phyloP scores from a whole-genome alignment of 192 early-diverging fungal genomes.

The Jimgerdemannia flammicorona region DNA sequence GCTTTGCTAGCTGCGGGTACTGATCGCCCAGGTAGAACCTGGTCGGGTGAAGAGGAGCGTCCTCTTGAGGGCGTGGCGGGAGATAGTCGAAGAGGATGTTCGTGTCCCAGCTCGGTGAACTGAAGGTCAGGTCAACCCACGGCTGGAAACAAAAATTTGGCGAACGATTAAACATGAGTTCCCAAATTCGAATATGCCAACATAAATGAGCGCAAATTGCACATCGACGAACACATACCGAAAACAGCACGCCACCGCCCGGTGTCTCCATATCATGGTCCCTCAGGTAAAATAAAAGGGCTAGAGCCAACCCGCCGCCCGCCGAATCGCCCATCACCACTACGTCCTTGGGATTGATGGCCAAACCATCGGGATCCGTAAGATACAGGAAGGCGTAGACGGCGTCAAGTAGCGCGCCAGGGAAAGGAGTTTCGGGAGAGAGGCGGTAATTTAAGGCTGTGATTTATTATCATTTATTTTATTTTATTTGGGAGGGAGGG shows the following conservation, averaged over 20 bases:
- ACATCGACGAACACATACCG: slow-evolving; percentile 39
- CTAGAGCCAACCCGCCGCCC: slow-evolving; percentile 58
- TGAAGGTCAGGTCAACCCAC: slow-evolving; percentile 45
- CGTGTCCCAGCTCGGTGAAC: slow-evolving; percentile 31
- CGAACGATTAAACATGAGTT: too few species aligned
- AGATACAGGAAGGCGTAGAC: slow-evolving; percentile 71
- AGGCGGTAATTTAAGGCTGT: slow-evolving; percentile 72
- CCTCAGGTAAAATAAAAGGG: slow-evolving; percentile 48
- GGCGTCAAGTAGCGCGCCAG: slow-evolving; percentile 77
- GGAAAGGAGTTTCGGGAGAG: slow-evolving; percentile 78
- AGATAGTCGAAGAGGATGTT: slow-evolving; percentile 37
- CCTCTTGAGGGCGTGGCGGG: slow-evolving; percentile 30
- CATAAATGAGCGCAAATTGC: slow-evolving; percentile 48
- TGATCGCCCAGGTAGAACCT: slow-evolving; percentile 14
- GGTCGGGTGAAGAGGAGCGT: slow-evolving; percentile 42
- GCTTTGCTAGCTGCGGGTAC: slow-evolving; percentile 1
- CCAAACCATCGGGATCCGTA: slow-evolving; percentile 34
- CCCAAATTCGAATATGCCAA: not conserved
- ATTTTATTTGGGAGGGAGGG: too few species aligned
- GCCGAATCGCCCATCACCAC: slow-evolving; percentile 68
- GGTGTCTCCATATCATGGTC: slow-evolving; percentile 52
- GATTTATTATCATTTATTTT: not conserved
- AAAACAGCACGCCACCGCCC: slow-evolving; percentile 24
- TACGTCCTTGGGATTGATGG: slow-evolving; percentile 51
- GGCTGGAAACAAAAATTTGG: not conserved